These are phyloP conservation scores for Nakaseomyces nivariensis DNA, from an alignment of 1,139 yeast genomes.

Conservation along the genomic window DNA sequence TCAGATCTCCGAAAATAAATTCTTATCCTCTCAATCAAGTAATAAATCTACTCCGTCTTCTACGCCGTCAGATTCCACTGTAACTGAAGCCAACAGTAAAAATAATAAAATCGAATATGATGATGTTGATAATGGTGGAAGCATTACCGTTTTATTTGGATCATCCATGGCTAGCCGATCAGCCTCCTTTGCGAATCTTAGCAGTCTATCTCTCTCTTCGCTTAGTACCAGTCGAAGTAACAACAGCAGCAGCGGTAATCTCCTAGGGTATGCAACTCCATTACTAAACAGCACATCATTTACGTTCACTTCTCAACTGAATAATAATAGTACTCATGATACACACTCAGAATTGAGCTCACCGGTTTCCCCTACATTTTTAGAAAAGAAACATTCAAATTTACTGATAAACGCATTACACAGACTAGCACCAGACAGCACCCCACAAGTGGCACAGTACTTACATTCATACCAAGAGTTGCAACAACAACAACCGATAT, in stretches of 20 bases:
- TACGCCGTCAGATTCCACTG: not conserved
- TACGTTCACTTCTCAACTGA: not conserved
- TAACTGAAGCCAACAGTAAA: not conserved
- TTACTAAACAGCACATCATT: not conserved
- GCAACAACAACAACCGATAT: not conserved
- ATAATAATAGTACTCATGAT: not conserved
- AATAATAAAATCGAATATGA: no score
- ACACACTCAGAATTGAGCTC: not conserved
- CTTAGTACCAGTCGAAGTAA: not conserved
- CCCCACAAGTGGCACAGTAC: not conserved
- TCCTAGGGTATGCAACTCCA: not conserved
- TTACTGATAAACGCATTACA: not conserved
- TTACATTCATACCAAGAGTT: no score
- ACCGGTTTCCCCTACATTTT: not conserved
- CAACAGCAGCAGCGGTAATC: not conserved
- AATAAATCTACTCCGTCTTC: not conserved
- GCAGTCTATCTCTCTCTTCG: not conserved
- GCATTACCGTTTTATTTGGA: no score
- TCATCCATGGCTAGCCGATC: constrained; percentile 2
- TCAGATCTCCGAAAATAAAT: not conserved
- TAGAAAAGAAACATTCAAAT: not conserved
- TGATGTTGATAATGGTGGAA: no score
- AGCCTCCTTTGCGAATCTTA: not conserved
- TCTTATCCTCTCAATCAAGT: not conserved
- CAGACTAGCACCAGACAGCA: not conserved